Percentiles rank a stretch among this genome's conserved stretches.
Evolutionary conservation across 306 rosid genomes (phyloP).

Genomic region (Ammopiptanthus mongolicus): DNA sequence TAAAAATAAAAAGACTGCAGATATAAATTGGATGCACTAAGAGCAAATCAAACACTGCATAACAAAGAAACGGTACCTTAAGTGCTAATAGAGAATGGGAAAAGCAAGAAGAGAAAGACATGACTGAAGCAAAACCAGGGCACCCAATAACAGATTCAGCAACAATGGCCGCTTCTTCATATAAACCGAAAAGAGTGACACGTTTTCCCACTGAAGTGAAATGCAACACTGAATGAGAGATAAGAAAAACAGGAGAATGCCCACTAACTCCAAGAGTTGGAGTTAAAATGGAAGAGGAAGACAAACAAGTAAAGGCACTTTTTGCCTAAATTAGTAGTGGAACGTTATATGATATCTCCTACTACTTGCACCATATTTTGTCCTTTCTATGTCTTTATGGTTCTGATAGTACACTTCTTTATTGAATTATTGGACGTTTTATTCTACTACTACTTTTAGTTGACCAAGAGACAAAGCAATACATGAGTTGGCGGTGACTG

Average conservation of each 20-base stretch:
- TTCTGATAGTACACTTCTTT: neutral
- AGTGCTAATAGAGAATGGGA: slow-evolving; percentile 39
- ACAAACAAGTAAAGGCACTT: neutral
- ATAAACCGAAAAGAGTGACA: slow-evolving; percentile 2
- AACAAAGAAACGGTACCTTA: slow-evolving; percentile 43
- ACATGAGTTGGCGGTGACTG: no score
- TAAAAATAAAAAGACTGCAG: neutral
- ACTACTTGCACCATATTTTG: neutral
- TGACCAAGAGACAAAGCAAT: neutral
- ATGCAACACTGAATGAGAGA: neutral
- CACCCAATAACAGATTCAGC: slow-evolving; percentile 22
- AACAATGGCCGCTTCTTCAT: slow-evolving; percentile 40
- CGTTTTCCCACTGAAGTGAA: neutral
- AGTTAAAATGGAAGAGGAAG: neutral
- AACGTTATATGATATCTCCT: neutral
- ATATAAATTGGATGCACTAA: no score
- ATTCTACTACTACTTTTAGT: neutral
- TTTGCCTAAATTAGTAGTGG: neutral
- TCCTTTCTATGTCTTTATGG: neutral
- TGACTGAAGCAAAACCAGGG: slow-evolving; percentile 35
- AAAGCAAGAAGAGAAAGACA: slow-evolving; percentile 53
- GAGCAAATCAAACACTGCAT: neutral
- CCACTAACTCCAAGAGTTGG: slow-evolving; percentile 10
- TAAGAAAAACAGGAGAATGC: neutral
- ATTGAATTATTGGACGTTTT: neutral